Evolutionary conservation across 495 filamentous ascomycete species (phyloP).

Genomic region (Penicillium ochrochloron): DNA sequence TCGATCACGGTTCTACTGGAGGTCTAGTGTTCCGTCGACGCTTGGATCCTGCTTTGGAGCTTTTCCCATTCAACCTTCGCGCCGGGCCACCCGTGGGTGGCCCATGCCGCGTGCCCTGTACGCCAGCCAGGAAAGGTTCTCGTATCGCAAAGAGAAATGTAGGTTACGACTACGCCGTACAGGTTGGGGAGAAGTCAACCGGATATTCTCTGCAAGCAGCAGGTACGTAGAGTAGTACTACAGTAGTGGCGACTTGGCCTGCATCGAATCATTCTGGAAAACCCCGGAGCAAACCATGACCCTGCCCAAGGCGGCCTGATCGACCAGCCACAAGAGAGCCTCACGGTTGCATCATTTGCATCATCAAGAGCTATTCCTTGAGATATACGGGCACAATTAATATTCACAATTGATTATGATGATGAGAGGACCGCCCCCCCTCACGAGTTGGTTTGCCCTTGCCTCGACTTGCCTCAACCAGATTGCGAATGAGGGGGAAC

Average conservation of each 20-base stretch:
- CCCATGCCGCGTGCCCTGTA: constrained; percentile 5
- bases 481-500: neutral
- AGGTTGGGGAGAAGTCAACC: neutral
- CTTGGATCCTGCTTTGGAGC: constrained; percentile 10
- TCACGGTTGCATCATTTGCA: constrained; percentile 18
- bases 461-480: neutral
- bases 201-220: neutral
- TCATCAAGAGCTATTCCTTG: neutral
- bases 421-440: neutral
- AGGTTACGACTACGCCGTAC: too few species aligned
- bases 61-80: neutral
- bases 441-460: neutral
- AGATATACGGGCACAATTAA: neutral
- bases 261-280: constrained; percentile 37
- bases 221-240: neutral
- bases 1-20: neutral
- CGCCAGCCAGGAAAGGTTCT: constrained; percentile 3
- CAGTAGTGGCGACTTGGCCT: constrained; percentile 13
- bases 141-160: neutral
- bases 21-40: neutral
- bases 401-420: neutral
- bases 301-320: neutral
- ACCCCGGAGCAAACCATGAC: neutral
- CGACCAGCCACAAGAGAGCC: constrained; percentile 14
- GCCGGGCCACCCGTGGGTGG: neutral